These are phyloP conservation scores for Sclerotinia nivalis DNA, from an alignment of 2,329 filamentous ascomycete genomes.

Conservation along the genomic window DNA sequence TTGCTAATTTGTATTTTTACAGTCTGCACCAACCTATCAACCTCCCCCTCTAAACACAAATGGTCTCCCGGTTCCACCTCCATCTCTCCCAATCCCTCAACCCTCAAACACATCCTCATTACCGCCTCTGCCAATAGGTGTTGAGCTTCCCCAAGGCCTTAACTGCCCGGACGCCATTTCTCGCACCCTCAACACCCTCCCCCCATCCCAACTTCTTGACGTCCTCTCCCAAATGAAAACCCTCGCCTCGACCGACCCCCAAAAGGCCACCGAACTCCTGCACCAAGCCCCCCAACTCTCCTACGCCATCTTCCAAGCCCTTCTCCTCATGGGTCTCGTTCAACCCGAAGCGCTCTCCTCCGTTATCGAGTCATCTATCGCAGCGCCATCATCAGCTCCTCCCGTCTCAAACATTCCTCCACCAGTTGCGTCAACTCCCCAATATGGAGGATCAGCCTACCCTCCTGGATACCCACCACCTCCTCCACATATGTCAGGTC, in stretches of 20 bases:
- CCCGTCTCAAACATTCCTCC: constrained; percentile 34
- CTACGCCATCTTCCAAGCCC: constrained; percentile 92
- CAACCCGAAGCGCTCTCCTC: constrained; percentile 79
- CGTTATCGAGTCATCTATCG: constrained; percentile 64
- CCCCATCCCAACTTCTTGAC: constrained; percentile 85
- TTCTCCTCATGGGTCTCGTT: constrained; percentile 89
- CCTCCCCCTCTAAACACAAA: constrained; percentile 26
- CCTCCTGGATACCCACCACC: constrained; percentile 44
- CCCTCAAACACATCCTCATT: constrained; percentile 55
- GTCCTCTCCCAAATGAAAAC: constrained; percentile 94
- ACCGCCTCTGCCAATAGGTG: constrained; percentile 80
- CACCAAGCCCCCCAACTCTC: constrained; percentile 87
- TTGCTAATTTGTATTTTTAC: neutral
- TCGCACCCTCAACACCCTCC: constrained; percentile 81
- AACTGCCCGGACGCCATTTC: constrained; percentile 90
- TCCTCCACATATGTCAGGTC: constrained; percentile 44
- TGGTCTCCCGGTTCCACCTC: constrained; percentile 41
- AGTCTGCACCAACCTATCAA: constrained; percentile 20
- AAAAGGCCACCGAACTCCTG: constrained; percentile 81
- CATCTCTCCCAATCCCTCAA: constrained; percentile 32
- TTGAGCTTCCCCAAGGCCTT: constrained; percentile 79
- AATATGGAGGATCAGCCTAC: constrained; percentile 42
- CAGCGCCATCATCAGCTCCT: constrained; percentile 48
- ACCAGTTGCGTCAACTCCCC: constrained; percentile 34
- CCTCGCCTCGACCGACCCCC: constrained; percentile 77